These are phyloP conservation scores for Ogataea glucozyma DNA, from an alignment of 805 yeast genomes.

Conservation along the genomic window DNA sequence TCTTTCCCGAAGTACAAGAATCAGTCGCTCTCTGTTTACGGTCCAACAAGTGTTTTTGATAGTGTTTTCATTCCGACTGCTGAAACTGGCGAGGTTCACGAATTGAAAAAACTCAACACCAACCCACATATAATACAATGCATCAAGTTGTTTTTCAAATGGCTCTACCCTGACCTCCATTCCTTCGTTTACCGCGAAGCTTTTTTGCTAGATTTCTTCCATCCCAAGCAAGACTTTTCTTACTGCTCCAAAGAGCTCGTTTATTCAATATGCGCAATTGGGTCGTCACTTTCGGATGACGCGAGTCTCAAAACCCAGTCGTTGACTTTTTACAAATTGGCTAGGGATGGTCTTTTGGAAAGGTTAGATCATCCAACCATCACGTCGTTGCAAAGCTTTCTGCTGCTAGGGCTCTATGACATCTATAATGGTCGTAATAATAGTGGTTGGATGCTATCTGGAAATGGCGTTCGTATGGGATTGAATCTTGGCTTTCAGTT, in stretches of 20 bases:
- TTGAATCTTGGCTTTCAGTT: conserved; percentile 64
- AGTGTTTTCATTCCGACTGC: conserved; percentile 13
- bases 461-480: conserved; percentile 65
- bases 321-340: conserved; percentile 46
- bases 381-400: conserved; percentile 57
- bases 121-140: conserved; percentile 25
- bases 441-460: conserved; percentile 63
- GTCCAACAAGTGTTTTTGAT: conserved; percentile 39
- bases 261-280: conserved; percentile 59
- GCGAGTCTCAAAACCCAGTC: conserved; percentile 44
- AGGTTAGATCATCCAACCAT: conserved; percentile 48
- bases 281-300: conserved; percentile 50
- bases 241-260: conserved; percentile 59
- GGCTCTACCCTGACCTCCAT: conserved; percentile 66
- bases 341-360: conserved; percentile 43
- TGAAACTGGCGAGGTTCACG: conserved; percentile 7
- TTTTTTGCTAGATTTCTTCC: conserved; percentile 59
- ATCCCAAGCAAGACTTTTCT: conserved; percentile 50
- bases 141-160: conserved; percentile 46
- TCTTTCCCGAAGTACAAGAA: conserved; percentile 18
- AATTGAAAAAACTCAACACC: conserved; percentile 35
- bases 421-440: conserved; percentile 59
- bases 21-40: conserved; percentile 21
- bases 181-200: conserved; percentile 65
- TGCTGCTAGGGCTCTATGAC: conserved; percentile 62